Conservation (phyloP, 2,329 filamentous ascomycete genomes). For the Phaeosphaeria sp. region DNA sequence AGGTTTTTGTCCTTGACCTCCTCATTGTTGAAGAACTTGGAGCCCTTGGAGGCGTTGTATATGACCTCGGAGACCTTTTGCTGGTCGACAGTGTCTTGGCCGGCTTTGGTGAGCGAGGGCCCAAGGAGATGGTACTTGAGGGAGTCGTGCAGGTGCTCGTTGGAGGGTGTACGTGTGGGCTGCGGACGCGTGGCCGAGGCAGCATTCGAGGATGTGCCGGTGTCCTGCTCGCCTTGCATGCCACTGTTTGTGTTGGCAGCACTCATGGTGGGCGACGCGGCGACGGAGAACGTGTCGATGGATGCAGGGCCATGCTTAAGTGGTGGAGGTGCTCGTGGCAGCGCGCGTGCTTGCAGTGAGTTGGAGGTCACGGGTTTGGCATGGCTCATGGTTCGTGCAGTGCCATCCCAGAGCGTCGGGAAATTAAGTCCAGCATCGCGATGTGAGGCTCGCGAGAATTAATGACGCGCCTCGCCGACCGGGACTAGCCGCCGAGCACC, state of each 20-base stretch:
- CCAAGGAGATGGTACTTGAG: slow-evolving; percentile 91
- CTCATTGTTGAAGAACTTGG: slow-evolving; percentile 94
- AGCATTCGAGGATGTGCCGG: background rate
- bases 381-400: slow-evolving; percentile 31
- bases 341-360: slow-evolving; percentile 18
- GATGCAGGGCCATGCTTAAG: slow-evolving; percentile 17
- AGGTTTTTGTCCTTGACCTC: slow-evolving; percentile 80
- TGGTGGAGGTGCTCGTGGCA: slow-evolving; percentile 7
- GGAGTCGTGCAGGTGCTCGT: slow-evolving; percentile 66
- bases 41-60: slow-evolving; percentile 94
- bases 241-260: background rate
- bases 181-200: slow-evolving; percentile 18
- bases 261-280: slow-evolving; percentile 26
- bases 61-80: slow-evolving; percentile 94
- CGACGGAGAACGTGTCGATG: background rate
- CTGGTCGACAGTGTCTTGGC: slow-evolving; percentile 93
- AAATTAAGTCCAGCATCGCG: slow-evolving; percentile 14
- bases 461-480: slow-evolving; percentile 29
- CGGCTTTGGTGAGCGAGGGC: slow-evolving; percentile 90
- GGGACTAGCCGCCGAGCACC: slow-evolving; percentile 17
- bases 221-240: background rate
- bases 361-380: slow-evolving; percentile 13
- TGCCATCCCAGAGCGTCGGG: slow-evolving; percentile 18
- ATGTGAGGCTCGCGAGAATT: slow-evolving; percentile 13
- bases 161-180: slow-evolving; percentile 21